Conservation (phyloP, 805 yeast genomes). For the Candida piceae region DNA sequence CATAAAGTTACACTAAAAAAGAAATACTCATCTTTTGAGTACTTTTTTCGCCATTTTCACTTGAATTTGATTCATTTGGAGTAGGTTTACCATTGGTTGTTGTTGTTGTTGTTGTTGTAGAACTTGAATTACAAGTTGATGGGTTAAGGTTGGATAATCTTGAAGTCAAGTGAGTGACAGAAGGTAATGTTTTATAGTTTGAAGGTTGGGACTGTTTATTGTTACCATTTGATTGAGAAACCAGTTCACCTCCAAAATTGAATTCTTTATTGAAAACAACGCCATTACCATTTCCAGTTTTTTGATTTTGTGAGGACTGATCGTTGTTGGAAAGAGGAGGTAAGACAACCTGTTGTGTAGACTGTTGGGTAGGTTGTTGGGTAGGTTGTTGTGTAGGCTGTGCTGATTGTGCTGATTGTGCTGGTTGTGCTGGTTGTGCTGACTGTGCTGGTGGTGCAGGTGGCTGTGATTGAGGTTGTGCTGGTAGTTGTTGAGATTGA, state of each 20-base stretch:
- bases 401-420: too few species aligned
- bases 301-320: background rate
- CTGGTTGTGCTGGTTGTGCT: too few species aligned
- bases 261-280: constrained; percentile 27
- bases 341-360: background rate
- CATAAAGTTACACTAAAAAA: constrained; percentile 12
- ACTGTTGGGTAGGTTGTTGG: constrained; percentile 1
- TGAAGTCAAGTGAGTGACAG: background rate
- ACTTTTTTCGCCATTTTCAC: constrained; percentile 6
- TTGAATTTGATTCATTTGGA: constrained; percentile 1
- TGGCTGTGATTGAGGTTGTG: constrained; percentile 2
- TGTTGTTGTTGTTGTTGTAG: too few species aligned
- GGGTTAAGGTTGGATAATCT: background rate
- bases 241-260: constrained; percentile 11
- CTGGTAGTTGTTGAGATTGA: background rate
- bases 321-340: too few species aligned
- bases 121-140: background rate
- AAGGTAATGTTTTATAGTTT: background rate
- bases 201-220: background rate
- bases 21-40: constrained; percentile 25
- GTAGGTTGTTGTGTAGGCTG: too few species aligned
- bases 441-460: too few species aligned
- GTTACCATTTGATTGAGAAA: constrained; percentile 2
- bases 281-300: constrained; percentile 5
- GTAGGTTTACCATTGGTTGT: too few species aligned